Evolutionary conservation across 2,329 filamentous ascomycete genomes (phyloP), one percentile per base, ranked within the genome.

Genomic region (Xylariaceae sp.): DNA sequence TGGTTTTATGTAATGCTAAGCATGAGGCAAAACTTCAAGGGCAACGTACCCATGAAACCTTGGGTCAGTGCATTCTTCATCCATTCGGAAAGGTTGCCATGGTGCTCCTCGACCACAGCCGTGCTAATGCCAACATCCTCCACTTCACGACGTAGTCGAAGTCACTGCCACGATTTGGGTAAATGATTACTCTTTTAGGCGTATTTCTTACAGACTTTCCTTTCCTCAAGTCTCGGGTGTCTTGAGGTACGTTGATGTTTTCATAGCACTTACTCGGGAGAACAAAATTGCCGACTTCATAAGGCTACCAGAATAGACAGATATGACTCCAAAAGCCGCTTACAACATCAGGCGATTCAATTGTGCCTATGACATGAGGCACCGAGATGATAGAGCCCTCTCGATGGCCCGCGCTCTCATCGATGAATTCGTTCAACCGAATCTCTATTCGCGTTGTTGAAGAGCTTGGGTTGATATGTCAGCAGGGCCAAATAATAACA

Each of bases 111-210:
- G 47, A 61, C 52, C 18, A 57, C 48, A 2, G 45, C 32, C 32
- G 54, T 48, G 18, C 52, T 57, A 39, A 63, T 62, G n/a, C 57
- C 59, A 5, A 65, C 52, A 40, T 64, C 57, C 46, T 62, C 58
- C 3, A 65, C 54, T 32, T 62, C 59, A 18, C 57, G 57, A 42
- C 58, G 53, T 11, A 65, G 51, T 45, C 62, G 50, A 31, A 48
- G 44, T 59, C 55, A 62, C 9, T n/a, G n/a, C n/a, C n/a, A n/a
- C n/a, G n/a, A n/a, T n/a, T n/a, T n/a, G n/a, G n/a, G n/a, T n/a
- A n/a, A n/a, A n/a, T n/a, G n/a, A n/a, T n/a, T n/a, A n/a, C n/a
- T n/a, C n/a, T n/a, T n/a, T n/a, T n/a, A n/a, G n/a, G n/a, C n/a
- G n/a, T n/a, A n/a, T n/a, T n/a, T n/a, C n/a, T n/a, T n/a, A n/a